Percentiles rank a stretch among this genome's conserved stretches.
These are phyloP conservation scores for Aspergillus egyptiacus DNA, from an alignment of 495 filamentous ascomycete genomes.

Conservation along the genomic window DNA sequence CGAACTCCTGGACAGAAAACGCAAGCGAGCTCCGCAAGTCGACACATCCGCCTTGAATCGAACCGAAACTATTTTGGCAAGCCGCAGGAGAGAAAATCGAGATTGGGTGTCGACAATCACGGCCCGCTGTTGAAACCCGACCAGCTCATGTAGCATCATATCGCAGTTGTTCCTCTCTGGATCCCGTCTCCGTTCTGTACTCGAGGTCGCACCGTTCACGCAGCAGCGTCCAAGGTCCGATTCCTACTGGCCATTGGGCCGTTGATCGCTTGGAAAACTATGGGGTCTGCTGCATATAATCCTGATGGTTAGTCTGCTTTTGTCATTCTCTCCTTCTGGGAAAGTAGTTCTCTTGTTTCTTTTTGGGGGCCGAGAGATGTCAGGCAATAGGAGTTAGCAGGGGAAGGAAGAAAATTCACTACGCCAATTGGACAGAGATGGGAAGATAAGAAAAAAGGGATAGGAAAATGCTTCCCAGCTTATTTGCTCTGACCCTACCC, in stretches of 20 bases:
- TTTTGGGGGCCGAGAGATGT: background rate
- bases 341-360: background rate
- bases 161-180: slow-evolving; percentile 1
- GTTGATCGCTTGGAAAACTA: slow-evolving; percentile 23
- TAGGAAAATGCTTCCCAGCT: background rate
- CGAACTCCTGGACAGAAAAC: background rate
- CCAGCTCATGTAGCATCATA: slow-evolving; percentile 21
- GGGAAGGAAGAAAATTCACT: background rate
- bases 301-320: slow-evolving; percentile 37
- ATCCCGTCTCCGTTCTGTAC: background rate
- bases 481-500: background rate
- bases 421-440: background rate
- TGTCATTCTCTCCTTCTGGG: slow-evolving; percentile 17
- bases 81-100: background rate
- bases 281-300: slow-evolving; percentile 36
- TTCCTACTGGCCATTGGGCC: slow-evolving; percentile 19
- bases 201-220: slow-evolving; percentile 24
- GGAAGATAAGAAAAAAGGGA: slow-evolving; percentile 8
- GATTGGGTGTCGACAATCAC: slow-evolving; percentile 6
- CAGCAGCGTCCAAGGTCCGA: slow-evolving; percentile 20
- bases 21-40: slow-evolving; percentile 4
- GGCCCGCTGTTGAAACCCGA: slow-evolving; percentile 6
- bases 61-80: background rate
- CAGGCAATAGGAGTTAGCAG: background rate
- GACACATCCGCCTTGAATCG: slow-evolving; percentile 6